These are phyloP conservation scores for Lupinus albus DNA, from an alignment of 306 rosid genomes.

Conservation along the genomic window DNA sequence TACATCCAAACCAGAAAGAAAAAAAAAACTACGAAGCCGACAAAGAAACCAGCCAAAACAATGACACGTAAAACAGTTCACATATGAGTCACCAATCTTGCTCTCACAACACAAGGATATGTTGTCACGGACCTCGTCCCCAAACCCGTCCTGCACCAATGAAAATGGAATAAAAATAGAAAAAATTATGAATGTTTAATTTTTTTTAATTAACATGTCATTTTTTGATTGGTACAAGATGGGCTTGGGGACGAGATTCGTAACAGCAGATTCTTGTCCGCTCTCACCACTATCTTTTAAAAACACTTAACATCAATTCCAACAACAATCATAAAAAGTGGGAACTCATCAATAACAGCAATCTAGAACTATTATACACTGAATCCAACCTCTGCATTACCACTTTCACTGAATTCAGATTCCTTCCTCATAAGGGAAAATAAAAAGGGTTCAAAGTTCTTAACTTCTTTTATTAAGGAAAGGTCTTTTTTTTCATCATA, in stretches of 20 bases:
- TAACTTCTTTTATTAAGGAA: background rate
- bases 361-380: background rate
- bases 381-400: slow-evolving; percentile 39
- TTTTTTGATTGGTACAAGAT: no score
- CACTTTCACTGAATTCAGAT: background rate
- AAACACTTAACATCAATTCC: slow-evolving; percentile 26
- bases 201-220: no score
- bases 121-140: no score
- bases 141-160: no score
- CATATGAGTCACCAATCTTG: slow-evolving; percentile 39
- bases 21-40: slow-evolving; percentile 49
- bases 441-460: background rate
- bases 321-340: slow-evolving; percentile 41
- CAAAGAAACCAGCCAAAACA: slow-evolving; percentile 37
- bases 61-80: slow-evolving; percentile 57
- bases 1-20: background rate
- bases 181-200: no score
- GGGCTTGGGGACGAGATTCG: no score
- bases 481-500: background rate
- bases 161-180: no score
- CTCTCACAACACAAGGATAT: no score
- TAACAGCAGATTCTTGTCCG: no score
- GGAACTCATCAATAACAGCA: slow-evolving; percentile 26
- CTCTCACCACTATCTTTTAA: slow-evolving; percentile 22
- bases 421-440: background rate